Evolutionary conservation across 768 basidiomycete genomes (phyloP).

Genomic region (Tylopilus felleus): DNA sequence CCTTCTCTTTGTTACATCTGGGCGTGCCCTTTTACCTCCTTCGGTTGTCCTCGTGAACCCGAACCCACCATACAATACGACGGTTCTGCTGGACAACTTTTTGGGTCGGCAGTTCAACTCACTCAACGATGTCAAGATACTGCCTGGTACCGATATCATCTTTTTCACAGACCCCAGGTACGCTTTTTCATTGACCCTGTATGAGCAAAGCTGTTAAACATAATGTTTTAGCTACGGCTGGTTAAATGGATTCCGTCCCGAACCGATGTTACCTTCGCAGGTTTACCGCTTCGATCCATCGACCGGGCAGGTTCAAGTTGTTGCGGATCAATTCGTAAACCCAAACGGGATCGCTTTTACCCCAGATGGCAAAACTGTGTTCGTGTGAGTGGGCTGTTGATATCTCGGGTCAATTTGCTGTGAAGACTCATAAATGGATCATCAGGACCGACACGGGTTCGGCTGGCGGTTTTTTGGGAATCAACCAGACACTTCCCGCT

Average conservation of each 20-base stretch:
- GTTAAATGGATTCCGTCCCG: conserved; percentile 60
- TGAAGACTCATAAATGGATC: conserved; percentile 11
- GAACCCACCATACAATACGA: conserved; percentile 57
- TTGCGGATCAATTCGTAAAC: conserved; percentile 73
- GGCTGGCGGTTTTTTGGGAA: conserved; percentile 44
- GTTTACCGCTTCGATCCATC: conserved; percentile 72
- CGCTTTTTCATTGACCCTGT: conserved; percentile 18
- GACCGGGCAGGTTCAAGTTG: conserved; percentile 61
- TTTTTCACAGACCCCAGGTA: conserved; percentile 78
- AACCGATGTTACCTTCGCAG: conserved; percentile 65
- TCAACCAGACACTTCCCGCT: conserved; percentile 58
- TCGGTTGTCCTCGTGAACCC: conserved; percentile 67
- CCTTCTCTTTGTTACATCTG: conserved; percentile 61
- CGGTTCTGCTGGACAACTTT: conserved; percentile 76
- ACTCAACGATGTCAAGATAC: conserved; percentile 74
- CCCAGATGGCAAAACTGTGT: conserved; percentile 58
- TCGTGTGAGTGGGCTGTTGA: conserved; percentile 42
- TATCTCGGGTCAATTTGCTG: neutral
- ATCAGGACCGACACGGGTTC: conserved; percentile 32
- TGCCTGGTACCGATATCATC: conserved; percentile 59
- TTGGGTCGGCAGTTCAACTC: conserved; percentile 83
- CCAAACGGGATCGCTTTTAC: conserved; percentile 76
- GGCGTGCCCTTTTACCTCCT: conserved; percentile 61
- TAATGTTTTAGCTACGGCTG: conserved; percentile 52
- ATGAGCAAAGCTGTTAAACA: neutral